A percentile compares a stretch with the other conserved stretches of the same genome.
phyloP scores from a whole-genome alignment of 1,284 basidiomycete species.

The Moniliella sp. region DNA sequence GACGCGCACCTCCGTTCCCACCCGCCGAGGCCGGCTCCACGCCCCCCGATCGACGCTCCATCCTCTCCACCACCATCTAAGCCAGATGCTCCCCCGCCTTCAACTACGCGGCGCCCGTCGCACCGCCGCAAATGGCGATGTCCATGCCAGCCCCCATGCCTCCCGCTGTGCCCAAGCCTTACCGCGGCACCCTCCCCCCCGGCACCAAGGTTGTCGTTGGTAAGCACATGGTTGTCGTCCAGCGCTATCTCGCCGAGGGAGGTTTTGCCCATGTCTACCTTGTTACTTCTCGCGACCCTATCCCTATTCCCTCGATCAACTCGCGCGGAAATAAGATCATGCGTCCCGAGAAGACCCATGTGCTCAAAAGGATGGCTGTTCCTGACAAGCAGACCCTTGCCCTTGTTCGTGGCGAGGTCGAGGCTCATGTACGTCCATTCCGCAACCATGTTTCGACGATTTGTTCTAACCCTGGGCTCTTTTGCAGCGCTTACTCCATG shows the following conservation, averaged over 20 bases:
- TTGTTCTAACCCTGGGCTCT: not conserved
- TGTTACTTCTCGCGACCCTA: constrained; percentile 60
- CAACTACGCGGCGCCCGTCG: too few relatives aligned
- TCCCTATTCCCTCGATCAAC: constrained; percentile 35
- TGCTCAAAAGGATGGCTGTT: constrained; percentile 87
- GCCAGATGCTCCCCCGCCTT: too few relatives aligned
- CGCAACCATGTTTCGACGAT: not conserved
- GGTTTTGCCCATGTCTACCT: constrained; percentile 97
- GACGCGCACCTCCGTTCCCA: too few relatives aligned
- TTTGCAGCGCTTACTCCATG: constrained; percentile 53
- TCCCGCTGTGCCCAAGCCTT: too few relatives aligned
- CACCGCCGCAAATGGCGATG: too few relatives aligned
- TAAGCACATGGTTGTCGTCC: constrained; percentile 62
- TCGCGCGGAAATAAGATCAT: constrained; percentile 1
- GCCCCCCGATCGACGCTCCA: too few relatives aligned
- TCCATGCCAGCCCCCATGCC: too few relatives aligned
- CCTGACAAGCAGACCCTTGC: constrained; percentile 66
- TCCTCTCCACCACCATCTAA: too few relatives aligned
- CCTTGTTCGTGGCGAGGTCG: constrained; percentile 93
- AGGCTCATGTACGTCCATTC: constrained; percentile 62
- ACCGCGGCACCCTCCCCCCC: constrained; percentile 25
- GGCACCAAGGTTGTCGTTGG: constrained; percentile 79
- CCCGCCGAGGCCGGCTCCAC: too few relatives aligned
- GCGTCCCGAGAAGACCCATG: constrained; percentile 52
- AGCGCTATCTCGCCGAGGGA: constrained; percentile 82